Percentiles rank a stretch among this genome's conserved stretches.
Conservation (phyloP, 2,329 filamentous ascomycete species). For the Didymella exigua region DNA sequence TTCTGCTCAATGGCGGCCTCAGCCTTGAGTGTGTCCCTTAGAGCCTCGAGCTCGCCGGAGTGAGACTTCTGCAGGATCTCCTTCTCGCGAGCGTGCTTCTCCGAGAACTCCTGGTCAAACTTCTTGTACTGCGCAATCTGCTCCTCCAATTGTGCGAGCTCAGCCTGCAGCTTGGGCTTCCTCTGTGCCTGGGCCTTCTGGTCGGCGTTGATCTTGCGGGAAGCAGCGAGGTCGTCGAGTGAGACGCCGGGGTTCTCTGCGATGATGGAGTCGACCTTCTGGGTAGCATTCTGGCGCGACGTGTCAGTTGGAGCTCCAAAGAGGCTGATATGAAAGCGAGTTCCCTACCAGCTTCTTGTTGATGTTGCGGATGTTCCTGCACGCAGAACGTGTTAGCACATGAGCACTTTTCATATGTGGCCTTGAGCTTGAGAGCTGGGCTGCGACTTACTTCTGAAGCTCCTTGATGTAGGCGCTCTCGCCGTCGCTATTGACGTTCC, state of each 20-base stretch:
- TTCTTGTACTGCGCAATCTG: constrained; percentile 76
- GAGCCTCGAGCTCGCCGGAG: constrained; percentile 62
- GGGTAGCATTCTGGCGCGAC: constrained; percentile 64
- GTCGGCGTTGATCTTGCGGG: constrained; percentile 78
- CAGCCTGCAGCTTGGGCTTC: constrained; percentile 73
- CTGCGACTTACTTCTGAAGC: constrained; percentile 77
- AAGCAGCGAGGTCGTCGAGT: constrained; percentile 73
- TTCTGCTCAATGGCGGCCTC: constrained; percentile 58
- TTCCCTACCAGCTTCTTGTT: constrained; percentile 88
- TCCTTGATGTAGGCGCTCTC: constrained; percentile 87
- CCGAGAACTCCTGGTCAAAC: constrained; percentile 73
- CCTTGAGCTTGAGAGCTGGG: constrained; percentile 4
- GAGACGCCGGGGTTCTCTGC: constrained; percentile 71
- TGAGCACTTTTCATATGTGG: constrained; percentile 2
- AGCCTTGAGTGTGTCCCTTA: constrained; percentile 60
- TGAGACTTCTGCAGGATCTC: constrained; percentile 60
- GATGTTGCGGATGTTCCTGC: constrained; percentile 85
- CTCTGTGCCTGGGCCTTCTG: constrained; percentile 78
- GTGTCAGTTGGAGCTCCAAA: constrained; percentile 26
- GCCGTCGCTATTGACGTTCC: constrained; percentile 63
- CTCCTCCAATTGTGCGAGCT: constrained; percentile 73
- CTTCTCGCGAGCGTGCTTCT: constrained; percentile 64
- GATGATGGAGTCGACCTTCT: constrained; percentile 73
- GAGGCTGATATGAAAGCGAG: constrained; percentile 1
- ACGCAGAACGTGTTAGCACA: constrained; percentile 22